Evolutionary conservation across 192 early-diverging fungal species (phyloP).

Genomic region (Chytriomyces sp.): DNA sequence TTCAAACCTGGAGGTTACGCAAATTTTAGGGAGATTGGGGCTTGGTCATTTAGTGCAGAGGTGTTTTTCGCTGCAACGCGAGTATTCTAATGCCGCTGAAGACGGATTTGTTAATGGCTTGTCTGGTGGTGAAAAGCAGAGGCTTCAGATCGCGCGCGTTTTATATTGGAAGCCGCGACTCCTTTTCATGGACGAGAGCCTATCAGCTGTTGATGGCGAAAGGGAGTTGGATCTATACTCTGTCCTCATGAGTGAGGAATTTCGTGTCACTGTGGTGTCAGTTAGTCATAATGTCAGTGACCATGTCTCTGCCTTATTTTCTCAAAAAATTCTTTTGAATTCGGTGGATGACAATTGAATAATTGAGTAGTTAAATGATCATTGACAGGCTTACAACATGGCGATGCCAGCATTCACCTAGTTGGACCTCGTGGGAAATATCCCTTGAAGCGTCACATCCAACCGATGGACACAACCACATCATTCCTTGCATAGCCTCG

Average conservation of each 20-base stretch:
- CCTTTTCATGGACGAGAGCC: slow-evolving; percentile 57
- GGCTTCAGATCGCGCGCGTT: slow-evolving; percentile 48
- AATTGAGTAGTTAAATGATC: too few species aligned
- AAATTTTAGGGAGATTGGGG: slow-evolving; percentile 77
- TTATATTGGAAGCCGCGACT: slow-evolving; percentile 68
- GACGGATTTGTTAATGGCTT: slow-evolving; percentile 4
- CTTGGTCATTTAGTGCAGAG: slow-evolving; percentile 58
- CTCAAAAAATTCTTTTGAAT: neutral
- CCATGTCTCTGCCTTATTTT: slow-evolving; percentile 1
- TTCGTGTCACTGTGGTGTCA: neutral
- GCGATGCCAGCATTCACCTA: too few species aligned
- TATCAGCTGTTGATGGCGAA: slow-evolving; percentile 33
- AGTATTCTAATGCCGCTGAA: neutral
- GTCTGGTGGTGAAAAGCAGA: slow-evolving; percentile 48
- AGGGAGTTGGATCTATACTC: slow-evolving; percentile 10
- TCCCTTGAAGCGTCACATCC: too few species aligned
- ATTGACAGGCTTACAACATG: too few species aligned
- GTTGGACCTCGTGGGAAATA: too few species aligned
- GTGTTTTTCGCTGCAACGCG: slow-evolving; percentile 8
- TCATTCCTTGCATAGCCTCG: too few species aligned
- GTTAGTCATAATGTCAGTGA: slow-evolving; percentile 4
- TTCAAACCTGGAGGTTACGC: slow-evolving; percentile 64
- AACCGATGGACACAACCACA: too few species aligned
- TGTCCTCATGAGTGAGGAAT: neutral
- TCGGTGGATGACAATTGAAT: too few species aligned